Percentiles rank a stretch among this genome's conserved stretches.
These are phyloP conservation scores for Fusarium nurragi DNA, from an alignment of 2,329 filamentous ascomycete genomes.

Conservation along the genomic window DNA sequence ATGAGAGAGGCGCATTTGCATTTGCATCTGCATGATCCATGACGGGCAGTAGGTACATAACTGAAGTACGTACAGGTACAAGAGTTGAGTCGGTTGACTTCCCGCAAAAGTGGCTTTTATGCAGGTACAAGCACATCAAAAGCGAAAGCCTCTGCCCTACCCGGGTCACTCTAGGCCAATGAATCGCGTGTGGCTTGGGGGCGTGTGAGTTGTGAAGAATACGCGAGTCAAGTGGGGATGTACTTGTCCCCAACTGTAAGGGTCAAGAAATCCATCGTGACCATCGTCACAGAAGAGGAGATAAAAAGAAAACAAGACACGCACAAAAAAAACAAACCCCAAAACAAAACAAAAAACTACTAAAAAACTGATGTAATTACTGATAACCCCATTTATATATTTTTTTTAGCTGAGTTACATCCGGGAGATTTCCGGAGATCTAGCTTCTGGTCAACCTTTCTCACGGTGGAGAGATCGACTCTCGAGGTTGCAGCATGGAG, in stretches of 20 bases:
- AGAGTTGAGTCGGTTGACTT: constrained; percentile 33
- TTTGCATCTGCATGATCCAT: not conserved
- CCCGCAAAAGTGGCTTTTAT: constrained; percentile 37
- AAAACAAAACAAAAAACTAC: not conserved
- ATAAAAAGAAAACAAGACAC: constrained; percentile 2
- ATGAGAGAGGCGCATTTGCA: constrained; percentile 24
- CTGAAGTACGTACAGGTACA: constrained; percentile 9
- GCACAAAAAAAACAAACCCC: too few species aligned
- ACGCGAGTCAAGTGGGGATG: constrained; percentile 17
- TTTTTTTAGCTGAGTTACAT: constrained; percentile 27
- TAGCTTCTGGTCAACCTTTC: not conserved
- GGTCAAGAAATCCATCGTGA: not conserved
- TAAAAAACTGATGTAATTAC: not conserved
- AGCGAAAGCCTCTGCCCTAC: constrained; percentile 28
- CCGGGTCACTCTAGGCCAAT: constrained; percentile 21
- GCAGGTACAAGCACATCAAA: constrained; percentile 33
- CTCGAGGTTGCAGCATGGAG: not conserved
- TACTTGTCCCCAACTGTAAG: not conserved
- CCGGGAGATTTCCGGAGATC: constrained; percentile 10
- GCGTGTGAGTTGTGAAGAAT: constrained; percentile 7
- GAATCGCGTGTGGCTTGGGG: constrained; percentile 19
- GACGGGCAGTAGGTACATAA: not conserved
- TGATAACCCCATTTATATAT: too few species aligned
- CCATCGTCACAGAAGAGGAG: not conserved
- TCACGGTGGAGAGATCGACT: not conserved